Base-by-base conservation (phyloP, 305 asterid genomes). In the Fraxinus baroniana region DNA sequence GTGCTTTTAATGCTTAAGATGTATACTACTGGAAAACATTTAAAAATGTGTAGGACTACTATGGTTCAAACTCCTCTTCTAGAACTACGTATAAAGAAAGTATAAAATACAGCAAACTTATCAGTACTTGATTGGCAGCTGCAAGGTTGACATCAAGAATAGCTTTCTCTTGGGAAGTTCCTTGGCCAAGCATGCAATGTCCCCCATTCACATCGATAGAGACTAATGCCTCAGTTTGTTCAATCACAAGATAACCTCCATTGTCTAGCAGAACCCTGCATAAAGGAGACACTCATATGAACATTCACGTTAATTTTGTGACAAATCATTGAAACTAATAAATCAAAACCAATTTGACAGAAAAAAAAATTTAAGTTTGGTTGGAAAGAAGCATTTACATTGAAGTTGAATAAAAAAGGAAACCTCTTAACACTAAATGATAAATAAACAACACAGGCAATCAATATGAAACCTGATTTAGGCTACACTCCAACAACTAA, bases 151-250 rank as follows among this genome's bases (percentile, higher is more conserved):
- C 98, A 85, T 93, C 94, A 83, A 94, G 95, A 89, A 94, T 89
- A 84, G 98, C 99, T 55, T 86, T 92, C 89, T 97, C 98, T 87
- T 93, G 97, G 78, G 98, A 97, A 71, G 94, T 93, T 81, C 98
- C 97, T 89, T 97, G 91, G 82, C 99, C 97, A 83, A 97, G 95
- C 96, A 97, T 90, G 87, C 97, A 94, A 2, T 92, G 98, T 20
- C 98, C 99, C 71, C 99, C 98, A 87, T 97, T 97, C 83, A 97
- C 99, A 87, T 97, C 99, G 82, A 97, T 91, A 78, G 99, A 97
- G 80, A 97, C 97, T 81, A 97, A 80, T 60, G 99, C 99, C 83
- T 96, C 99, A 1, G 98, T 96, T 88, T 96, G 99, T 89, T 96
- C 99, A 84, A 96, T 94, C 84, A 96, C 98, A 82, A 96, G 88